phyloP scores from a whole-genome alignment of 371 early-diverging fungal species.

The Rhizomucor miehei region DNA sequence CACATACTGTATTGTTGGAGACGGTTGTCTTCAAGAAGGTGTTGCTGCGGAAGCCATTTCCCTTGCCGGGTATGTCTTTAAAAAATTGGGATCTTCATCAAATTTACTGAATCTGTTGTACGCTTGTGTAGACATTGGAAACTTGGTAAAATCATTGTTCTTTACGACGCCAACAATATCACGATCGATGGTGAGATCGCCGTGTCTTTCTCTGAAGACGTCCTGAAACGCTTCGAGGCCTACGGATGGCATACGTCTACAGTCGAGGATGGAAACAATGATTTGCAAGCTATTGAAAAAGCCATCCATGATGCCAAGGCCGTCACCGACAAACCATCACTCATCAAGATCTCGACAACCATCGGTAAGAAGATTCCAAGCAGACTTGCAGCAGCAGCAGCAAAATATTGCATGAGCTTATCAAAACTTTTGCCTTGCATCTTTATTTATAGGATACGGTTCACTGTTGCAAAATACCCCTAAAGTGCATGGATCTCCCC shows the following conservation, averaged over 20 bases:
- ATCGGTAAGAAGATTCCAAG: too few species aligned
- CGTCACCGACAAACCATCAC: slow-evolving; percentile 82
- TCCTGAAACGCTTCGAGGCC: slow-evolving; percentile 82
- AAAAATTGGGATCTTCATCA: too few species aligned
- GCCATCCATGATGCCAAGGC: slow-evolving; percentile 81
- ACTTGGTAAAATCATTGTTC: slow-evolving; percentile 88
- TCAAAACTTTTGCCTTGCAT: not conserved
- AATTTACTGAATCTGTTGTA: slow-evolving; percentile 29
- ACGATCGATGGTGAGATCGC: slow-evolving; percentile 93
- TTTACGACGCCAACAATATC: slow-evolving; percentile 98
- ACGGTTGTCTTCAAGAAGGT: slow-evolving; percentile 99
- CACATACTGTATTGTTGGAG: slow-evolving; percentile 91
- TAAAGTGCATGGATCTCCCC: slow-evolving; percentile 84
- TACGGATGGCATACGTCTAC: slow-evolving; percentile 92
- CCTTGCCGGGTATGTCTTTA: slow-evolving; percentile 95
- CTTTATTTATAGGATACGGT: slow-evolving; percentile 52
- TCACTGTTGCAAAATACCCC: slow-evolving; percentile 79
- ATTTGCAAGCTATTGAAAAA: slow-evolving; percentile 64
- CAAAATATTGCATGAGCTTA: not conserved
- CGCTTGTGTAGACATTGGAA: slow-evolving; percentile 74
- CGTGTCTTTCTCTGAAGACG: slow-evolving; percentile 95
- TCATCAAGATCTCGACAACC: slow-evolving; percentile 83
- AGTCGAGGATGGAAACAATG: slow-evolving; percentile 83
- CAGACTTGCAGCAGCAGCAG: not conserved
- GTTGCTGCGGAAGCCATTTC: slow-evolving; percentile 94